A percentile compares a stretch with the other conserved stretches of the same genome.
These are phyloP conservation scores for Meripilus lineatus DNA, from an alignment of 1,284 basidiomycete genomes.

Conservation along the genomic window DNA sequence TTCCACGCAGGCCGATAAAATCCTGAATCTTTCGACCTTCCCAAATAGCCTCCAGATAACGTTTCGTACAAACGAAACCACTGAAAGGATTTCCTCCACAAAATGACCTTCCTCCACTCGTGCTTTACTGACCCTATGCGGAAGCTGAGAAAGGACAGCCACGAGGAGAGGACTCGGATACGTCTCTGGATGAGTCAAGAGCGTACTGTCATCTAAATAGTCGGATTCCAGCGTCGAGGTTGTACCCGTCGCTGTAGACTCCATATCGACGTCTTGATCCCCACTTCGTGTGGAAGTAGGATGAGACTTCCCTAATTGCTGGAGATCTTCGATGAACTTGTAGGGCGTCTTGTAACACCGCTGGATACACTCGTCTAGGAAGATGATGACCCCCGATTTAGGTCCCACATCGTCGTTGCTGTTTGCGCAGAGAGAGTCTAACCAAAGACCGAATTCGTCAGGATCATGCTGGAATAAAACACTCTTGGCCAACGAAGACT, in stretches of 20 bases:
- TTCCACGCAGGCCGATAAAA: too few species aligned
- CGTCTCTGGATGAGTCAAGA: constrained; percentile 13
- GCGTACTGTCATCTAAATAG: too few species aligned
- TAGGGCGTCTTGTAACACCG: constrained; percentile 85
- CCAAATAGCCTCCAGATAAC: constrained; percentile 53
- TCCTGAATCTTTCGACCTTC: constrained; percentile 50
- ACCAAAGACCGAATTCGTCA: constrained; percentile 74
- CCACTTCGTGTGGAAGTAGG: neutral
- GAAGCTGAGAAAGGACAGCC: constrained; percentile 74
- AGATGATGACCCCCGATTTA: constrained; percentile 58
- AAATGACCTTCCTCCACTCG: too few species aligned
- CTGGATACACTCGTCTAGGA: constrained; percentile 85
- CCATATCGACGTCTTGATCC: neutral
- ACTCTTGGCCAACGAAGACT: constrained; percentile 59
- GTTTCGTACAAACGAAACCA: constrained; percentile 59
- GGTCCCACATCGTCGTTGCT: constrained; percentile 41
- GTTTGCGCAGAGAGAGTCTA: constrained; percentile 50
- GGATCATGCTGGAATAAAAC: constrained; percentile 82
- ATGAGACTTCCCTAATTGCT: constrained; percentile 23
- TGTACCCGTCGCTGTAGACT: constrained; percentile 1
- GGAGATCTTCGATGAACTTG: constrained; percentile 77
- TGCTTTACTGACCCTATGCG: too few species aligned
- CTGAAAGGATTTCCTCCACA: constrained; percentile 58
- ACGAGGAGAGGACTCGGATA: constrained; percentile 70
- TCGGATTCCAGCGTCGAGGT: constrained; percentile 11